Percentiles rank a stretch among this genome's conserved stretches.
These are phyloP conservation scores for Musa beccarii DNA, from an alignment of 176 grass and related monocot species.

Conservation along the genomic window DNA sequence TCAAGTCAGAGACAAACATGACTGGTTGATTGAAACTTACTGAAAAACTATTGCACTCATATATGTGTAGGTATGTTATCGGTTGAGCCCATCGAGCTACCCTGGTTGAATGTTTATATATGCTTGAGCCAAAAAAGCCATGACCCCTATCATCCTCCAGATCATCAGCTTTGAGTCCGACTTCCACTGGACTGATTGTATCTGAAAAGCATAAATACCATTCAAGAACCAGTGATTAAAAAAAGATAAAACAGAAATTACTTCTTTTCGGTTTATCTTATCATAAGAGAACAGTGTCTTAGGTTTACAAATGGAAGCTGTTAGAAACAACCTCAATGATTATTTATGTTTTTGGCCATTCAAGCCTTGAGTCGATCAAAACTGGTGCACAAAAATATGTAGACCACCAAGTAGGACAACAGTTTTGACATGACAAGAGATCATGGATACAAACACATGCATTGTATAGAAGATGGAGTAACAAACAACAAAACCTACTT, in stretches of 20 bases:
- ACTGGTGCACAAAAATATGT: neutral
- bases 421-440: too few species aligned
- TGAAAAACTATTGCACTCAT: slow-evolving; percentile 62
- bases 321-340: too few species aligned
- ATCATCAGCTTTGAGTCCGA: slow-evolving; percentile 52
- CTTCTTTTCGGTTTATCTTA: neutral
- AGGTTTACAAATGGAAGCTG: too few species aligned
- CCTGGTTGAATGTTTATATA: slow-evolving; percentile 41
- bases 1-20: neutral
- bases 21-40: slow-evolving; percentile 28
- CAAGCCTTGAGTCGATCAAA: neutral
- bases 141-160: slow-evolving; percentile 60
- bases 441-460: neutral
- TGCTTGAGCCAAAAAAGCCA: slow-evolving; percentile 60
- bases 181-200: slow-evolving; percentile 63
- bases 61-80: slow-evolving; percentile 82
- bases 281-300: neutral
- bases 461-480: neutral
- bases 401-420: too few species aligned
- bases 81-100: slow-evolving; percentile 66
- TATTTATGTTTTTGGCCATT: too few species aligned
- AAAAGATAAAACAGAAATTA: too few species aligned
- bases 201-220: slow-evolving; percentile 34
- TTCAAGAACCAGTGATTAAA: neutral
- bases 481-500: neutral